Evolutionary conservation across 345 rosid species (phyloP), one percentile per base, ranked within the genome.

Genomic region (Anastatica hierochuntica): DNA sequence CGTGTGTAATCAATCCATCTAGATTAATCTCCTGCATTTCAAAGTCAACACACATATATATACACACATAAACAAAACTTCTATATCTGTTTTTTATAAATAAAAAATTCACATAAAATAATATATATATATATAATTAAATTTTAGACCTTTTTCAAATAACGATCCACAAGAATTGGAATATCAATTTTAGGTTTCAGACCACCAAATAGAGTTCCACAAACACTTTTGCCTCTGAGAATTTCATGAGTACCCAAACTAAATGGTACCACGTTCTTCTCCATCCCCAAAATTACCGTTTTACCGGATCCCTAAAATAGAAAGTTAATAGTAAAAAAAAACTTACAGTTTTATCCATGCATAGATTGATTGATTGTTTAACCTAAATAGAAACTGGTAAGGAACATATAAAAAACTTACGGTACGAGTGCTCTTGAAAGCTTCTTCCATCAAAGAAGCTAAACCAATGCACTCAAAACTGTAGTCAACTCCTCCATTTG

Each of bases 381-480:
- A n/a, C n/a, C n/a, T n/a, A n/a, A n/a, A n/a, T n/a, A n/a, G n/a
- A n/a, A n/a, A n/a, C n/a, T n/a, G n/a, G n/a, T n/a, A n/a, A n/a
- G n/a, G n/a, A n/a, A n/a, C n/a, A n/a, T n/a, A n/a, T n/a, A 21
- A 21, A 21, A 21, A 21, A 2, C 26, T 3, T 21, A 34, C 90
- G 77, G 48, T 33, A 11, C 81, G 71, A 56, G 62, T 77, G 67
- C 92, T 72, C 3, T 9, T 46, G 59, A 84, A 75, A 66, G 90
- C 89, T 0, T 75, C 83, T 5, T 49, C 43, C 87, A 77, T 74
- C 6, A 60, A 27, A 0, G 90, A 76, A 6, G 82, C 66, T 49
- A 76, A 66, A 10, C 96, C 92, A 56, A 87, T 54, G 60, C 94
- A 84, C 60, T 83, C 94, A 13, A 87, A 87, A 79, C 83, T 76